These are phyloP conservation scores for Bremia lactucae DNA, from an alignment of 352 stramenopile genomes.

Conservation along the genomic window DNA sequence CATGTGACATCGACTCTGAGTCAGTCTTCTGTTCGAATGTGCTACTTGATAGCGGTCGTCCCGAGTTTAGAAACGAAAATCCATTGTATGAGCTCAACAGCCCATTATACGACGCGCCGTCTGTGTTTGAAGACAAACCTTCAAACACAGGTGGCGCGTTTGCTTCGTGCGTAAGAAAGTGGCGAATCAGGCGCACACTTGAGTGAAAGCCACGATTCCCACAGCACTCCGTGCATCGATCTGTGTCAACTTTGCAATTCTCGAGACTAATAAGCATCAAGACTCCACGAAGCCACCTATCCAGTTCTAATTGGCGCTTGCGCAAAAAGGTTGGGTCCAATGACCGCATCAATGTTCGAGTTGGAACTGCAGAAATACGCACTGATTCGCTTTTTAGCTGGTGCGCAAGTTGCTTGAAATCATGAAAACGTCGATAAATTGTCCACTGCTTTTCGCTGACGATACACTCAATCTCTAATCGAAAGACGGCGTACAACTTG, in stretches of 20 bases:
- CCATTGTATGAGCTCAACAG: constrained; percentile 20
- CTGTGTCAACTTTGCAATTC: constrained; percentile 68
- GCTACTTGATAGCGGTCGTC: constrained; percentile 37
- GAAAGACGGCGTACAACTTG: constrained; percentile 76
- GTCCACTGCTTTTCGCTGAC: constrained; percentile 83
- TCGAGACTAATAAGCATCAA: constrained; percentile 73
- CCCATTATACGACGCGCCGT: no score
- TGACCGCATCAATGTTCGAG: constrained; percentile 68
- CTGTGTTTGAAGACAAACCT: constrained; percentile 17
- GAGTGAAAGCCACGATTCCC: constrained; percentile 53
- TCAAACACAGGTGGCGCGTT: constrained; percentile 68
- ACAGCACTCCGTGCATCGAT: constrained; percentile 48
- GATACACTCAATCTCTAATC: constrained; percentile 76
- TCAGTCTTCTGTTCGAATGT: constrained; percentile 38
- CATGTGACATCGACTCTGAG: constrained; percentile 17
- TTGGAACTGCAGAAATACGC: constrained; percentile 62
- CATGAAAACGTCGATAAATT: constrained; percentile 77
- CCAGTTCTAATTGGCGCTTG: constrained; percentile 75
- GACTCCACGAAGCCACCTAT: constrained; percentile 75
- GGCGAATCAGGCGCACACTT: constrained; percentile 54
- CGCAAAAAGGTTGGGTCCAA: constrained; percentile 74
- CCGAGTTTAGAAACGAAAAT: constrained; percentile 21
- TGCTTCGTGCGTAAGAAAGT: constrained; percentile 65
- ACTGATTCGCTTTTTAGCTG: constrained; percentile 77
- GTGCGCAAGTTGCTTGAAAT: constrained; percentile 77